Base-by-base conservation (phyloP, 2,329 filamentous ascomycete genomes). In the Chaetomium strumarium region DNA sequence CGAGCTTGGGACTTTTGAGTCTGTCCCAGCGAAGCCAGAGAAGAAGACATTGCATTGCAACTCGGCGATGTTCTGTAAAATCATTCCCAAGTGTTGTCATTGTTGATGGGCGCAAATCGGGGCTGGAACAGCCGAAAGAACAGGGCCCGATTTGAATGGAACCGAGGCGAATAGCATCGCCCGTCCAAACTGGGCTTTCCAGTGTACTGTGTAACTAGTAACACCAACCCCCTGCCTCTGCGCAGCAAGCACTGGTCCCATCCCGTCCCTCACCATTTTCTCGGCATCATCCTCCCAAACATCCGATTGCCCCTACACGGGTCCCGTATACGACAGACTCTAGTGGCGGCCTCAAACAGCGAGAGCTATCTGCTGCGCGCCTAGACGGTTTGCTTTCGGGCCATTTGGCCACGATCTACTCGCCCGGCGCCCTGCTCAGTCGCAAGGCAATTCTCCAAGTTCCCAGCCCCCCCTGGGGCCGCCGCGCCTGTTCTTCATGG, bases 401-500 rank as follows among this genome's bases (percentile, higher is more conserved):
- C 55, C 48, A 14, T 39, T 49, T 36, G 51, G 55, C 40, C 52
- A 34, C 51, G 39, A 40, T n/a, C 44, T 30, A 36, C 45, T 34
- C 41, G 4, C 11, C 20, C 44, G 20, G 29, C 19, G 19, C 12
- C 33, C 12, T 34, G 24, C 30, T 34, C 29, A 16, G 19, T 24
- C 13, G 20, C 42, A 36, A 19, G 20, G 43, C 36, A 14, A n/a
- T 14, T 12, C 19, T 29, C 40, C 13, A 37, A 13, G 14, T 14
- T 24, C n/a, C 33, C 19, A n/a, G 29, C 19, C 36, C 48, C 44
- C 30, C 49, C 49, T 46, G 48, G 48, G 56, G 44, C 52, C 13
- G 50, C 58, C 59, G 57, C 57, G 57, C 52, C 40, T 37, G 29
- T 53, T 55, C 56, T 67, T 73, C 72, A 81, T 84, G 81, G 81